Conservation (phyloP, 306 rosid genomes). For the Cucurbita moschata region DNA sequence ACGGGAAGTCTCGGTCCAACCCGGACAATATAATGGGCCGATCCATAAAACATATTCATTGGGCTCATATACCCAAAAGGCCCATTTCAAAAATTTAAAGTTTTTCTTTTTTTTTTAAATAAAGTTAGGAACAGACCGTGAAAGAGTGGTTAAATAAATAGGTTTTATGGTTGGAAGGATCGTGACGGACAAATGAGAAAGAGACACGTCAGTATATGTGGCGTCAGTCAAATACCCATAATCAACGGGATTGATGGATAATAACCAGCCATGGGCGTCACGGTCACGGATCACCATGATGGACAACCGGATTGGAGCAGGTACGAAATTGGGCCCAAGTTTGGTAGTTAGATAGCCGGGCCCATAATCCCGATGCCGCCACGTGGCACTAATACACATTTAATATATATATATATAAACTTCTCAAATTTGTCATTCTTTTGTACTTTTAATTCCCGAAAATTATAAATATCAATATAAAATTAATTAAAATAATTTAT, state of each 20-base stretch:
- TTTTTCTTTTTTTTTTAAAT: neutral
- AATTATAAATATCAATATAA: too few species aligned
- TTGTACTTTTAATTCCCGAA: too few species aligned
- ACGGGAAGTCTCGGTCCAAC: neutral
- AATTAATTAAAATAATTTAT: too few species aligned
- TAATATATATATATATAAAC: too few species aligned
- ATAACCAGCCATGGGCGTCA: constrained; percentile 1
- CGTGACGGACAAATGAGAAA: neutral
- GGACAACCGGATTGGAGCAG: neutral
- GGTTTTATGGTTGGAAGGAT: neutral
- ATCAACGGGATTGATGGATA: neutral
- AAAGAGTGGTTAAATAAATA: neutral
- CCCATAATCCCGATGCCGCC: neutral
- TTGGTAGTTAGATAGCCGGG: neutral
- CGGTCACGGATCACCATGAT: neutral
- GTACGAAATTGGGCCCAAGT: neutral
- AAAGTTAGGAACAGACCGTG: neutral
- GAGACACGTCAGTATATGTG: neutral
- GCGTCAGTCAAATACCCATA: neutral
- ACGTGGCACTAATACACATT: neutral
- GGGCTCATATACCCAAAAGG: neutral
- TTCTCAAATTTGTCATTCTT: too few species aligned
- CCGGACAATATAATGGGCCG: neutral
- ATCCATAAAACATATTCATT: neutral
- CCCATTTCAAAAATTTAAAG: neutral